These are phyloP conservation scores for Setaria italica DNA, from an alignment of 202 grass and related monocot species.

Conservation along the genomic window DNA sequence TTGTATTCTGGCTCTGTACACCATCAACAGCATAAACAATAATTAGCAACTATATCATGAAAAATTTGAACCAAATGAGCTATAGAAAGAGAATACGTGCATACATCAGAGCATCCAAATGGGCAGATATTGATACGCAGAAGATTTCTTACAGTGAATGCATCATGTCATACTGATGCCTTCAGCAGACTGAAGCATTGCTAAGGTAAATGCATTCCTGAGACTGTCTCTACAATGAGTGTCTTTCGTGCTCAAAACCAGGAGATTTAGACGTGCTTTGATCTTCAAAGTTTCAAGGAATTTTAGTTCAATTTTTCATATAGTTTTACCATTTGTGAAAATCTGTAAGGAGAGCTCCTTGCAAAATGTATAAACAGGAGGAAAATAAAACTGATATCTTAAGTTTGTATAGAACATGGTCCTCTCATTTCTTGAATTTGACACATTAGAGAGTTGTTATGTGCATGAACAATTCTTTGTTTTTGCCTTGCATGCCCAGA, in stretches of 20 bases:
- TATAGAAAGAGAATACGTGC: background rate
- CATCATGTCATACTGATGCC: background rate
- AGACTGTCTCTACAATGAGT: background rate
- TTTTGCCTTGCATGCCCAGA: background rate
- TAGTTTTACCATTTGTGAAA: background rate
- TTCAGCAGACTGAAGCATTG: background rate
- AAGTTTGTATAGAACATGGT: background rate
- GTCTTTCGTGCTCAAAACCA: background rate
- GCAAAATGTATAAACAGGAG: background rate
- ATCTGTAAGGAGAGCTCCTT: background rate
- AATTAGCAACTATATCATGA: too few species aligned
- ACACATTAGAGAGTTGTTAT: background rate
- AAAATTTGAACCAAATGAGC: constrained; percentile 6
- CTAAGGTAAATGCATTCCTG: background rate
- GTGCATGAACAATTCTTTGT: background rate
- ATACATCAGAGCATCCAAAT: background rate
- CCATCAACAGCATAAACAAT: too few species aligned
- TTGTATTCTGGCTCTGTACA: too few species aligned
- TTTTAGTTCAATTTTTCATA: background rate
- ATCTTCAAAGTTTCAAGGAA: background rate
- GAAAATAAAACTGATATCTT: too few species aligned
- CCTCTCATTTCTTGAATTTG: background rate
- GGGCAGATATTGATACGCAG: background rate
- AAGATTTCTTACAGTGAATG: constrained; percentile 13
- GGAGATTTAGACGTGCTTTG: background rate